Conservation (phyloP, 108 stramenopile genomes). For the Skeletonema costatum region DNA sequence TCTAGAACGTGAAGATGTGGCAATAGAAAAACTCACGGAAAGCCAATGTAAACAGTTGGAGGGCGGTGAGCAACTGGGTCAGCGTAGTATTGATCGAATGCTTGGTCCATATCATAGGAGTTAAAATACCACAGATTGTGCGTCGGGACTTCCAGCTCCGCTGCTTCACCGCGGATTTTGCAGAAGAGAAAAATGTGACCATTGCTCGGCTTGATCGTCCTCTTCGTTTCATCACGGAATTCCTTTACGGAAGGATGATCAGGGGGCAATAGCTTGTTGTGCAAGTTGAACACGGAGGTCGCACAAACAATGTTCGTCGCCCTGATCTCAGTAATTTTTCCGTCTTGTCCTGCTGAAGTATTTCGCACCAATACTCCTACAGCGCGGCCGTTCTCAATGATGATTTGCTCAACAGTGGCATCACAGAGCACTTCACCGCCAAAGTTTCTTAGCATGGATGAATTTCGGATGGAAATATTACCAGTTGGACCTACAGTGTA, state of each 20-base stretch:
- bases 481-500: constrained; percentile 59
- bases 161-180: constrained; percentile 58
- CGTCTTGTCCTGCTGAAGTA: constrained; percentile 41
- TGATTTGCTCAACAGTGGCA: constrained; percentile 54
- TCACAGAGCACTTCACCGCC: constrained; percentile 60
- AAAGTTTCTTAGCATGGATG: constrained; percentile 45
- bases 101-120: constrained; percentile 55
- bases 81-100: constrained; percentile 58
- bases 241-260: constrained; percentile 51
- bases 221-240: constrained; percentile 41
- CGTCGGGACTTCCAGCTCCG: constrained; percentile 40
- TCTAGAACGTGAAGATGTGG: not conserved
- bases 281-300: constrained; percentile 56
- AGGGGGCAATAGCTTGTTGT: constrained; percentile 52
- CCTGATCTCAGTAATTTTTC: constrained; percentile 44
- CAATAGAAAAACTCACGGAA: constrained; percentile 28
- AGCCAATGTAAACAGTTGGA: constrained; percentile 62
- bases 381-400: constrained; percentile 54
- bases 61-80: constrained; percentile 52
- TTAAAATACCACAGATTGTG: constrained; percentile 73
- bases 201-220: constrained; percentile 46
- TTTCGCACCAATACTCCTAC: constrained; percentile 55
- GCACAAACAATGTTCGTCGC: constrained; percentile 59
- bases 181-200: constrained; percentile 60
- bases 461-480: constrained; percentile 53